Evolutionary conservation across 805 yeast genomes (phyloP).

Genomic region (Nakazawaea peltata): DNA sequence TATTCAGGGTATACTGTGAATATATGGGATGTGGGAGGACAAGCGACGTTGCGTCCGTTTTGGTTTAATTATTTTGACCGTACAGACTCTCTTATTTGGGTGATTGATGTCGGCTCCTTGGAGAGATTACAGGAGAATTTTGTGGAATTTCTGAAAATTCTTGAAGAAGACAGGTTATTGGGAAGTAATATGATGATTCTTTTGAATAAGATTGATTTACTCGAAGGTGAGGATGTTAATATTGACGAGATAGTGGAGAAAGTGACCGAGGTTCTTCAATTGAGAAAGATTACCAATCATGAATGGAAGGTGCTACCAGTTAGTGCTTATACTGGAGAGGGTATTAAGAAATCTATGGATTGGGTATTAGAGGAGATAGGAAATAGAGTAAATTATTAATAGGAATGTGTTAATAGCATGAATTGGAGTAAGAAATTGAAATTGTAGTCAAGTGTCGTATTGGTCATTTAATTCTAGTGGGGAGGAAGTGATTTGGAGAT

Average conservation of each 20-base stretch:
- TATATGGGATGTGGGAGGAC: constrained; percentile 93
- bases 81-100: constrained; percentile 78
- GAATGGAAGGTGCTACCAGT: constrained; percentile 34
- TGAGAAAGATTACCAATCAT: constrained; percentile 28
- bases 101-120: constrained; percentile 59
- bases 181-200: constrained; percentile 64
- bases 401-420: neutral
- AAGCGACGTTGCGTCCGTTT: constrained; percentile 69
- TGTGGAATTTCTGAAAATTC: constrained; percentile 51
- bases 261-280: constrained; percentile 19
- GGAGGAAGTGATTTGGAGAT: no score
- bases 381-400: constrained; percentile 24
- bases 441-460: no score
- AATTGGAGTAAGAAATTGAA: no score
- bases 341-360: constrained; percentile 29
- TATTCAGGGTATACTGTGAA: constrained; percentile 39
- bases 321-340: constrained; percentile 40
- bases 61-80: constrained; percentile 92
- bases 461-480: no score
- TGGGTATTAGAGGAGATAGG: constrained; percentile 35
- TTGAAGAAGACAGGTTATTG: constrained; percentile 58
- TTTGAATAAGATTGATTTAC: constrained; percentile 68
- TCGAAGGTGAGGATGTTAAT: constrained; percentile 21
- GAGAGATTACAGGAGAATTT: constrained; percentile 60
- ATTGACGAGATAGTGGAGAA: constrained; percentile 12